Evolutionary conservation across 1,284 basidiomycete species (phyloP), one percentile per base, ranked within the genome.

Genomic region (Leccinum subrobustum): DNA sequence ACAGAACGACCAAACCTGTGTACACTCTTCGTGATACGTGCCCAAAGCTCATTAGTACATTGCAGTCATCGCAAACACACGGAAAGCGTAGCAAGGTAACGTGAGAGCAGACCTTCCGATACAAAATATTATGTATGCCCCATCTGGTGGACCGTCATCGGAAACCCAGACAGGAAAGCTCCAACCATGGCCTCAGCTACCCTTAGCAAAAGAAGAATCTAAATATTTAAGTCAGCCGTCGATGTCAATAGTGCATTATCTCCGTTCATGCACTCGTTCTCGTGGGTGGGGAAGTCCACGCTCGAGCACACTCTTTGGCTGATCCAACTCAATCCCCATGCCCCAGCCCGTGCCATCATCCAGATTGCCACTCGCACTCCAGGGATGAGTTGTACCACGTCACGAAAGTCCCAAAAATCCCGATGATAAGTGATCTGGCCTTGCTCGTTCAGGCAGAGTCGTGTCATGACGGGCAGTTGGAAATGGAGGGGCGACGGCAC

Each of bases 401-500:
- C 89, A 70, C 85, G 79, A 65, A 89, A 78, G 68, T 91, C 88
- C 88, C 88, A 91, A 52, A 88, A 81, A 68, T 91, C 89, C 29
- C 88, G 81, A 67, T 91, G 90, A 65, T 86, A 81, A 1, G 87
- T 87, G 57, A 92, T 86, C 58, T 81, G 82, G 11, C 86, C 87
- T 68, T 86, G 85, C 65, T 91, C 89, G 70, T 91, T 91, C 72
- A 92, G 90, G 31, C 81, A 81, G 20, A 91, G 80, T 23, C 85
- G 81, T 7, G 89, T 88, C 58, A 88, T 79, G 52, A 91, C 81
- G 52, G 81, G 87, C 11, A 91, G 79, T 65, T 82, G 78, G 63
- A 89, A 78, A 69, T 90, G 88, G n/a, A 91, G 74, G 1, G 89
- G 89, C 11, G 86, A 88, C 2, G 87, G 86, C 16, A 87, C 64